These are phyloP conservation scores for Phytophthora hybrid DNA, from an alignment of 352 stramenopile genomes.

Conservation along the genomic window DNA sequence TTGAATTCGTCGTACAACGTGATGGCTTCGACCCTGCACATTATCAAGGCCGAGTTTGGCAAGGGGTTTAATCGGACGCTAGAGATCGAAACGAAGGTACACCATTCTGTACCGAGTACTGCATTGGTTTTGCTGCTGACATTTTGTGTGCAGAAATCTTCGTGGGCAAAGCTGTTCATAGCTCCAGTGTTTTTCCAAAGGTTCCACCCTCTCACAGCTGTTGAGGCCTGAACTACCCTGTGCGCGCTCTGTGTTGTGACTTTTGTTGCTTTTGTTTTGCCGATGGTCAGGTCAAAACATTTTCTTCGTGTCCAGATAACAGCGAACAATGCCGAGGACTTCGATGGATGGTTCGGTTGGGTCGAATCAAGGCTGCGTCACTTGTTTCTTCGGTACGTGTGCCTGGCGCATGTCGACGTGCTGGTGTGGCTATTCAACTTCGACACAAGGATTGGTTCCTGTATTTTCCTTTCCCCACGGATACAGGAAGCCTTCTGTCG, in stretches of 20 bases:
- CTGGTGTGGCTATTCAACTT: not conserved
- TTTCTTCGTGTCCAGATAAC: constrained; percentile 86
- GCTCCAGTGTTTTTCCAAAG: constrained; percentile 80
- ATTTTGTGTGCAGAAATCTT: constrained; percentile 55
- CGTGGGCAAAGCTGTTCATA: constrained; percentile 85
- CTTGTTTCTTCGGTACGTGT: constrained; percentile 77
- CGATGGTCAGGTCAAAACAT: constrained; percentile 65
- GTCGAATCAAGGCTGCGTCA: constrained; percentile 87
- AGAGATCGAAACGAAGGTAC: constrained; percentile 87
- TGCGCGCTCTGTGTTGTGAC: not conserved
- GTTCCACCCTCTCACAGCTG: constrained; percentile 34
- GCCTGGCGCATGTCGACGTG: not conserved
- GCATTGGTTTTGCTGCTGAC: constrained; percentile 8
- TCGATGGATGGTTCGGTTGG: constrained; percentile 87
- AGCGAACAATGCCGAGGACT: constrained; percentile 56
- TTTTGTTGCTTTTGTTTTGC: constrained; percentile 22
- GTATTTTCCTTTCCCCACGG: constrained; percentile 2
- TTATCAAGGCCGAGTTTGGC: constrained; percentile 92
- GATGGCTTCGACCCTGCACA: constrained; percentile 88
- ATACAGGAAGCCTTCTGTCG: not conserved
- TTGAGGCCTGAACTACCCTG: not conserved
- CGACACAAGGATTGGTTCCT: not conserved
- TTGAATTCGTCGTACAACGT: constrained; percentile 99
- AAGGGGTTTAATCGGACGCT: constrained; percentile 68
- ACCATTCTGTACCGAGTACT: not conserved